Evolutionary conservation across 164 flowering plant species (phyloP), one percentile per base, ranked within the genome.

Genomic region (Umbellularia californica): DNA sequence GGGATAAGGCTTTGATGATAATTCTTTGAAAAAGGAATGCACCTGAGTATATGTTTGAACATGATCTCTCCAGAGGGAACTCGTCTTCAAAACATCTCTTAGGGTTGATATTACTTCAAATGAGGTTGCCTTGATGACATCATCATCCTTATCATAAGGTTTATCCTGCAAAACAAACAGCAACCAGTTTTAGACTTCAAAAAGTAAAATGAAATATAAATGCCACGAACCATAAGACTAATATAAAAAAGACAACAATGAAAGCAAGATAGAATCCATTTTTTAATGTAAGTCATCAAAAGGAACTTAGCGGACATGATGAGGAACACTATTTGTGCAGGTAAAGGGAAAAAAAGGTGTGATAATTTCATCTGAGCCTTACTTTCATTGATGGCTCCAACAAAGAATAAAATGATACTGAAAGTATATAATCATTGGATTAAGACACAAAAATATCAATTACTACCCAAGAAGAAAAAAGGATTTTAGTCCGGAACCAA

Each of bases 21-120:
- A 41, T 41, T 41, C 47, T 41, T 41, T 41, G 28, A 22, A 41
- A 72, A 68, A 73, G 12, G 58, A 50, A 27, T 66, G 62, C 50
- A 94, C 99, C 89, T 92, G 93, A 30, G 87, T 92, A 78, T 94
- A 94, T 55, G 95, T 90, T 73, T 90, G 93, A 69, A 90, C 97
- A 80, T 94, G 99, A 83, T 96, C 99, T 75, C 97, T 88, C 99
- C 98, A 96, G 33, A 94, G 93, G 3, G 97, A 83, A 82, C 93
- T 92, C 11, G 91, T 84, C 82, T 92, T 94, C 75, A 96, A 66
- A 78, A 91, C 92, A 87, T 96, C 98, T 80, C 95, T 83, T 30
- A 96, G 79, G 50, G 97, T 92, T 77, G 99, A 84, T 80, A 93
- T 91, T 65, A 96, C 97, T 84, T 94, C 99, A 88, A 89, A 90